Evolutionary conservation across 306 rosid species (phyloP), one percentile per base, ranked within the genome.

Genomic region (Glycine soja): DNA sequence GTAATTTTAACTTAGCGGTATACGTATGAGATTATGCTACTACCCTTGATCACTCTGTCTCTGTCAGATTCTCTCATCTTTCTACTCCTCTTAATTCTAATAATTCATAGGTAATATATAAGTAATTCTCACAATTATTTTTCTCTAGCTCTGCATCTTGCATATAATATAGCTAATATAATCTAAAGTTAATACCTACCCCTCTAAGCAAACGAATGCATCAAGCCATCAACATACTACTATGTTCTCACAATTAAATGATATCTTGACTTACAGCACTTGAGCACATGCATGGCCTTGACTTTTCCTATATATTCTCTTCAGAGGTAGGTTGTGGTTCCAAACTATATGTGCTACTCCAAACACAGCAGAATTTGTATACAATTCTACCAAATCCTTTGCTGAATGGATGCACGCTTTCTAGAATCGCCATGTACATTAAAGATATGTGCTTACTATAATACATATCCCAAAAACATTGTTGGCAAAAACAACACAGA

Each of bases 21-120:
- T 90, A 93, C 97, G 97, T 93, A 82, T 87, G 97, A 86, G 1
- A 87, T 95, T 84, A 81, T 91, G 81, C 88, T 93, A 76, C 34
- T 88, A 75, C 91, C 88, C 56, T 86, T 93, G 89, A 72, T 88
- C 72, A 75, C 83, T 71, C 59, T 24, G 30, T 24, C 30, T 24
- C 30, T 95, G 83, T 80, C 94, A 7, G 52, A 93, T 69, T 83
- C 88, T 32, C 78, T 91, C 45, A 56, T 90, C 74, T 91, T 95
- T 88, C 84, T 93, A 76, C 89, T 92, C 11, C 97, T 91, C 36
- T 88, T 95, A 51, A 87, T 93, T 34, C 42, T 89, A 2, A 38
- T 8, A 45, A 91, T 91, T 88, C 30, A 24, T 24, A 24, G 30
- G 30, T 24, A 24, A 24, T 24, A 24, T 24, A 24, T 24, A 24